Evolutionary conservation across 352 stramenopile species (phyloP).

Genomic region (Pythium dissotocum): DNA sequence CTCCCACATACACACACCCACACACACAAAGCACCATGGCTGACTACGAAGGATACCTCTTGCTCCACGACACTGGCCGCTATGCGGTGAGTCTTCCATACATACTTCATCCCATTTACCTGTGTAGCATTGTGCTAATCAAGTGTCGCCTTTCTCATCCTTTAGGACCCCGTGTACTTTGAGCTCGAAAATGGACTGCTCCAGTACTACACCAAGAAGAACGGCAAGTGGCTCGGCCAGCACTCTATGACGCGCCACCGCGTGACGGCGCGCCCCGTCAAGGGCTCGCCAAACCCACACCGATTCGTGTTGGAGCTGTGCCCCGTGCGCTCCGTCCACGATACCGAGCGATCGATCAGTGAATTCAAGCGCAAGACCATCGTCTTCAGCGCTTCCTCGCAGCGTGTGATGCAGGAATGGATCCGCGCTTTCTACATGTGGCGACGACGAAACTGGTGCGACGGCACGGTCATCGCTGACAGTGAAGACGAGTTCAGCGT

Average conservation of each 20-base stretch:
- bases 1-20: not conserved
- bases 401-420: conserved; percentile 54
- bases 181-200: conserved; percentile 69
- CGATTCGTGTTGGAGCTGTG: conserved; percentile 72
- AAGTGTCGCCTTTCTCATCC: not conserved
- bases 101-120: not conserved
- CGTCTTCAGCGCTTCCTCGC: conserved; percentile 57
- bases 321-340: conserved; percentile 74
- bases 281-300: conserved; percentile 48
- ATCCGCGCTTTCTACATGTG: conserved; percentile 71
- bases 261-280: conserved; percentile 47
- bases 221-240: conserved; percentile 67
- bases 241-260: conserved; percentile 76
- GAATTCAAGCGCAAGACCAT: conserved; percentile 57
- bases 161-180: conserved; percentile 70
- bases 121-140: not conserved
- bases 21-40: conserved; percentile 42
- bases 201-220: conserved; percentile 74
- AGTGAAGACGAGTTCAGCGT: conserved; percentile 66
- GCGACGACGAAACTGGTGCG: conserved; percentile 77
- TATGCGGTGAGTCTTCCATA: conserved; percentile 4
- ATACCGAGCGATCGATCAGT: conserved; percentile 69
- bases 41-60: conserved; percentile 79
- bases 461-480: conserved; percentile 58
- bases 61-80: conserved; percentile 61